Evolutionary conservation across 129 eudicot species (phyloP), one percentile per base, ranked within the genome.

Genomic region (Lactuca saligna): DNA sequence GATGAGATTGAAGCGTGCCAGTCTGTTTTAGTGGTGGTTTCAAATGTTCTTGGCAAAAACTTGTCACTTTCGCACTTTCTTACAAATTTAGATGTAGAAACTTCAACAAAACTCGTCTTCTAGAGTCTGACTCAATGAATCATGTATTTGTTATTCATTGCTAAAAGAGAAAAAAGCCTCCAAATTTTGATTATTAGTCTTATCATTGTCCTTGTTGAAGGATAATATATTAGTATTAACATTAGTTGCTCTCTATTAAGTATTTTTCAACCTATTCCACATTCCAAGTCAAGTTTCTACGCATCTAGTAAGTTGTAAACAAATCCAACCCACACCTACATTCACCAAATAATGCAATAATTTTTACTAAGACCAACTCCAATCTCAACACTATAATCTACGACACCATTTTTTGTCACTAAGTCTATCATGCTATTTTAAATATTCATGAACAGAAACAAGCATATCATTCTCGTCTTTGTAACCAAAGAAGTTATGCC

Each of bases 1-100:
- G 95, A 89, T 55, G 92, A 85, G 78, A 60, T 69, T 65, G 90
- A 80, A 66, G 96, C 98, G 14, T 89, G 92, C 78, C 85, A 81
- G 70, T 70, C 66, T 35, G 81, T 93, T 35, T 70, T 89, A 54
- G 25, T 79, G 32, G 63, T 54, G 48, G 69, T 88, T 70, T 82
- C 85, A 2, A 82, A 76, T 17, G 32, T 72, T 59, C 83, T 92
- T 56, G 69, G 73, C 35, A 74, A 57, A 63, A 81, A 86, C 35
- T 79, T 85, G 4, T 71, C 76, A 20, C 65, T 68, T 77, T 60
- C 76, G 3, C 80, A 72, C 39, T 69, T 68, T 11, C 62, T 82
- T 42, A 62, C 82, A 1, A 74, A 35, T 41, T 42, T 84, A 60
- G 98, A 86, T 56, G 69, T 75, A 60, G 85, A 87, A 57, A 72